Conservation (phyloP, 441 rosid genomes). For the Corymbia citriodora region DNA sequence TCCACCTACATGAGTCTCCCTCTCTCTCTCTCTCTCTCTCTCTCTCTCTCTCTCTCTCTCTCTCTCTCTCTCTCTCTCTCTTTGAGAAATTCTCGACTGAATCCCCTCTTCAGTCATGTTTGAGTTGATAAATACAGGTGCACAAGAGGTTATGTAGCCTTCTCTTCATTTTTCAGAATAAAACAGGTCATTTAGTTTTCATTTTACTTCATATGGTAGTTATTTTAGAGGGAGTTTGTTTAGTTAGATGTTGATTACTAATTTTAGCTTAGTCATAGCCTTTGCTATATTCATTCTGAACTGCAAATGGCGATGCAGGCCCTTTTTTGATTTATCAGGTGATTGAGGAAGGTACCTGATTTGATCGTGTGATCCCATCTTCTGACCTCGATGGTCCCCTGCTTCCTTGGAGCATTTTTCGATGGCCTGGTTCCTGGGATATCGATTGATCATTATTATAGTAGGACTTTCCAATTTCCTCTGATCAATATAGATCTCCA, state of each 20-base stretch:
- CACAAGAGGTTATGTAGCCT: background rate
- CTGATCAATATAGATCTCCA: background rate
- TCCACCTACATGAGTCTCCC: background rate
- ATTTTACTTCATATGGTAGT: background rate
- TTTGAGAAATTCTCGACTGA: background rate
- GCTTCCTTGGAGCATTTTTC: slow-evolving; percentile 19
- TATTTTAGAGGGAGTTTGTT: background rate
- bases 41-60: background rate
- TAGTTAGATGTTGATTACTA: background rate
- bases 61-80: background rate
- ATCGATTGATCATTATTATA: slow-evolving; percentile 12
- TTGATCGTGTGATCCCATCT: slow-evolving; percentile 25
- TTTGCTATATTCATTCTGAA: slow-evolving; percentile 25
- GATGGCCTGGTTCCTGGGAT: slow-evolving; percentile 4
- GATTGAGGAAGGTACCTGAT: slow-evolving; percentile 20
- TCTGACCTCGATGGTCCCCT: slow-evolving; percentile 22
- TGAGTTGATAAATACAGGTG: background rate
- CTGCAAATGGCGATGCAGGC: slow-evolving; percentile 25
- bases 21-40: too few species aligned
- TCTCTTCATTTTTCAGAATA: background rate
- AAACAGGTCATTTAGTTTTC: background rate
- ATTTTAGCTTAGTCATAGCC: slow-evolving; percentile 15
- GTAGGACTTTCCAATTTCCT: slow-evolving; percentile 10
- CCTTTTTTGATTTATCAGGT: slow-evolving; percentile 23
- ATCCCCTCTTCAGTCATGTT: background rate